phyloP scores from a whole-genome alignment of 164 flowering plant genomes.

The Annona squamosa region DNA sequence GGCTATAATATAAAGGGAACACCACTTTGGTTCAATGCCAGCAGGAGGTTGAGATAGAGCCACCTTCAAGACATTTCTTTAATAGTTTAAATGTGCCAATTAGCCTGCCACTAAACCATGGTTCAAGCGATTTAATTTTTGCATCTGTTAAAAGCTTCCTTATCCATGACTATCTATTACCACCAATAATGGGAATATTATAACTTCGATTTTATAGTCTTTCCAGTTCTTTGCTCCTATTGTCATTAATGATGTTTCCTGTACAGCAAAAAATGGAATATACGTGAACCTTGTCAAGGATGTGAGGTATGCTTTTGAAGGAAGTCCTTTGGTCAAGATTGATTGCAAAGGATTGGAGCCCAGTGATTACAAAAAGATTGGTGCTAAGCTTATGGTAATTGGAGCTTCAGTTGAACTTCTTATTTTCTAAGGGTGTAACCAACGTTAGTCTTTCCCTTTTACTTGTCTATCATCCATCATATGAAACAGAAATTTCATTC shows the following conservation, averaged over 20 bases:
- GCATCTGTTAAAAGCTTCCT: too few relatives aligned
- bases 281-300: slow-evolving; percentile 66
- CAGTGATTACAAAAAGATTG: slow-evolving; percentile 90
- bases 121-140: too few relatives aligned
- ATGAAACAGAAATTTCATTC: background rate
- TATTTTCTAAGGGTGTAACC: background rate
- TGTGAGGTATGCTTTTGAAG: slow-evolving; percentile 90
- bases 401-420: background rate
- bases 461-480: background rate
- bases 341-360: slow-evolving; percentile 78
- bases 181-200: too few relatives aligned
- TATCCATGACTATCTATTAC: too few relatives aligned
- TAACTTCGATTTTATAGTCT: background rate
- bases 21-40: too few relatives aligned
- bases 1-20: too few relatives aligned
- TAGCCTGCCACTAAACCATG: too few relatives aligned
- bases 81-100: too few relatives aligned
- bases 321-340: slow-evolving; percentile 70
- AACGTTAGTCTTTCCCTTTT: background rate
- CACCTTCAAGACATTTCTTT: too few relatives aligned
- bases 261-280: slow-evolving; percentile 84
- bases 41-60: too few relatives aligned
- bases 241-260: background rate
- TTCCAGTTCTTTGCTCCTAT: background rate
- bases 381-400: slow-evolving; percentile 89